phyloP scores from a whole-genome alignment of 2,329 filamentous ascomycete genomes.

The Boeremia lycopersici region DNA sequence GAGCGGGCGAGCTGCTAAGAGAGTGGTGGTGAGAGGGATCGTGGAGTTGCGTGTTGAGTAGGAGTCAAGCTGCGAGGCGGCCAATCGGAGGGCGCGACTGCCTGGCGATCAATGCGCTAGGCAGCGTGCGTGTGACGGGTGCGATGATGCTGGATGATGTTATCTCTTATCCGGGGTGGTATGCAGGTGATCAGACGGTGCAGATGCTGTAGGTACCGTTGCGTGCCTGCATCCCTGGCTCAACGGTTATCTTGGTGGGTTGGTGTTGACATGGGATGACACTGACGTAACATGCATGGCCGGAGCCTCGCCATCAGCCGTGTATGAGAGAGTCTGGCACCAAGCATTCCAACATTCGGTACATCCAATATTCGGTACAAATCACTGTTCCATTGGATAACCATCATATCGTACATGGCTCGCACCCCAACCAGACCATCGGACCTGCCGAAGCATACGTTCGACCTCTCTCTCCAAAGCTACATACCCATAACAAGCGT shows the following conservation, averaged over 20 bases:
- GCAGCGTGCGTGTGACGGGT: conserved; percentile 18
- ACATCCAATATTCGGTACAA: conserved; percentile 10
- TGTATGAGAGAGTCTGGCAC: neutral
- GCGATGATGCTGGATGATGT: conserved; percentile 14
- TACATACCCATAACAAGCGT: conserved; percentile 26
- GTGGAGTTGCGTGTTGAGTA: neutral
- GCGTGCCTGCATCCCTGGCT: neutral
- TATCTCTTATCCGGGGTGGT: conserved; percentile 6
- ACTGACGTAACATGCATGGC: neutral
- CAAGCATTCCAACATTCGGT: conserved; percentile 10
- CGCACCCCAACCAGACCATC: conserved; percentile 18
- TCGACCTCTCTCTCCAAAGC: neutral
- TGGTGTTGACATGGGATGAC: neutral
- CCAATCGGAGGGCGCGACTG: conserved; percentile 12
- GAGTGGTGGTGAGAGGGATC: neutral
- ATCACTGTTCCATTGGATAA: neutral
- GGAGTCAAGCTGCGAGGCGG: conserved; percentile 18
- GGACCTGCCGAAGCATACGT: conserved; percentile 29
- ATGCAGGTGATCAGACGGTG: conserved; percentile 1
- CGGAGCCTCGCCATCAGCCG: neutral
- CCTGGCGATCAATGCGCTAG: conserved; percentile 17
- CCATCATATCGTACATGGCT: conserved; percentile 24
- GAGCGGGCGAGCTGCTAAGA: neutral
- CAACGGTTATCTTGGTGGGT: neutral
- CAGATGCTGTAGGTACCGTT: neutral